Conservation (phyloP, 2,329 filamentous ascomycete species). For the Fusarium dimerum region DNA sequence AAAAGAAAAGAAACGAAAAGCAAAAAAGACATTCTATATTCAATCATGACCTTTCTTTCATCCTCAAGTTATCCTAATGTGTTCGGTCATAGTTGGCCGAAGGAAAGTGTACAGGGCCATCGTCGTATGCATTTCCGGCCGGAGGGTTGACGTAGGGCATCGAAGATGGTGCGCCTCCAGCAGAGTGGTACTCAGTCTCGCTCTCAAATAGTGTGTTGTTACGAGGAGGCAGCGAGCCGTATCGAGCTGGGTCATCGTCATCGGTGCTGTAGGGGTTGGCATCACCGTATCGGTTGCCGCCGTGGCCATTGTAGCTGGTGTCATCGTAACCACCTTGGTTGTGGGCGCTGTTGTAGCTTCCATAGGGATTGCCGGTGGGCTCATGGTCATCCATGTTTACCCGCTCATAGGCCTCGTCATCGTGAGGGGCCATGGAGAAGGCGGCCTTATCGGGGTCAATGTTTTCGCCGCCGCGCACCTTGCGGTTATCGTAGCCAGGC, state of each 20-base stretch:
- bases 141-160: slow-evolving; percentile 29
- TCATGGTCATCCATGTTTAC: slow-evolving; percentile 59
- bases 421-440: slow-evolving; percentile 67
- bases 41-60: slow-evolving; percentile 20
- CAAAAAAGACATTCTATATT: slow-evolving; percentile 25
- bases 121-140: slow-evolving; percentile 25
- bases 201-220: slow-evolving; percentile 50
- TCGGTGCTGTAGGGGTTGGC: slow-evolving; percentile 40
- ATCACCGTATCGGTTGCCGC: slow-evolving; percentile 37
- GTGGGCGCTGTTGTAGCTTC: slow-evolving; percentile 32
- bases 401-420: slow-evolving; percentile 65
- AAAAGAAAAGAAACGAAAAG: not conserved
- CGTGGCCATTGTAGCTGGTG: slow-evolving; percentile 21
- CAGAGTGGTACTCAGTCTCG: slow-evolving; percentile 49
- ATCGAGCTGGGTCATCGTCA: slow-evolving; percentile 43
- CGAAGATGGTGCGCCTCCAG: slow-evolving; percentile 24
- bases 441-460: slow-evolving; percentile 71
- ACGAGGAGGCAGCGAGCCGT: slow-evolving; percentile 39
- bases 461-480: slow-evolving; percentile 45
- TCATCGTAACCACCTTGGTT: slow-evolving; percentile 4
- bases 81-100: slow-evolving; percentile 58
- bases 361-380: slow-evolving; percentile 20
- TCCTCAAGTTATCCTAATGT: slow-evolving; percentile 32
- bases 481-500: slow-evolving; percentile 59
- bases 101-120: slow-evolving; percentile 56